Base-by-base conservation (phyloP, 2,329 filamentous ascomycete species). In the Shiraia sp. region DNA sequence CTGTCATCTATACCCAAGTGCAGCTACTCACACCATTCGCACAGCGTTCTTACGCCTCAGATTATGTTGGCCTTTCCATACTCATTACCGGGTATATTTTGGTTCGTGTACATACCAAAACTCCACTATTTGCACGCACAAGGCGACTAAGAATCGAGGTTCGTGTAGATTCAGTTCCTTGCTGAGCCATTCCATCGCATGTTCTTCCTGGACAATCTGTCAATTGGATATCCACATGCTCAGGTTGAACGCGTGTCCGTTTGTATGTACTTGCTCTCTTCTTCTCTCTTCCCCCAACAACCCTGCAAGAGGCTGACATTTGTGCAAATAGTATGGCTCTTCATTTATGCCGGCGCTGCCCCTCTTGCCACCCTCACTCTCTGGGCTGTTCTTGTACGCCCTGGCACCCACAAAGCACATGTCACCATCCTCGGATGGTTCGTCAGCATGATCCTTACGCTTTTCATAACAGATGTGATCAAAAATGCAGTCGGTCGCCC, bases 101-200 rank as follows among this genome's bases (percentile, higher is more conserved):
- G 43, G 82, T 86, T 61, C 49, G 72, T 64, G 6, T 2, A 10
- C 7, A 8, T 12, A 8, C 10, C 3, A 13, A 12, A 13, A 23
- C 6, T 12, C 10, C 10, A 6, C 19, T 10, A 12, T 25, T 23
- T 6, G 7, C 8, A 22, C 31, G n/a, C 10, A 10, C 6, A 9
- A 23, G 6, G 9, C 5, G 16, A 9, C 31, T 55, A 17, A 59
- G 45, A 29, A 35, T 41, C 31, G 33, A 49, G 33, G 28, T 29
- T 29, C 62, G 8, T 22, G 19, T 22, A 88, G 79, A 77, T 89
- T 30, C 77, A 83, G 69, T 74, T 87, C 57, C 77, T 87, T 53
- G 79, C 88, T 57, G 84, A 86, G 47, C 93, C 93, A 0, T 97
- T 97, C 67, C 90, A 97, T 68, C 90, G 89, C 72, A 87, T 96